phyloP scores from a whole-genome alignment of 1,139 yeast species.

The Ogataea hybrid region DNA sequence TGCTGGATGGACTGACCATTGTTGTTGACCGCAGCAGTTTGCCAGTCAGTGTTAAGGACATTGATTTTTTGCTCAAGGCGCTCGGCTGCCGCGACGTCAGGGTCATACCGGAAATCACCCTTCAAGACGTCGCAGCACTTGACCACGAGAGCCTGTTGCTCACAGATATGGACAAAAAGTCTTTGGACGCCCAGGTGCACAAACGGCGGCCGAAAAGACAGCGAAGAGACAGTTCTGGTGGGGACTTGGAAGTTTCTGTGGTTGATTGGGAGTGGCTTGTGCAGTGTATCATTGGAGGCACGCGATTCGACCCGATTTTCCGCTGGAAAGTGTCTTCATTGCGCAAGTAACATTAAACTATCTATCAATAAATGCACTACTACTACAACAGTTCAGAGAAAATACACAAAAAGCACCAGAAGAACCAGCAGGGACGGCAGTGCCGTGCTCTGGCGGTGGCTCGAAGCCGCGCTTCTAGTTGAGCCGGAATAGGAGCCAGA shows the following conservation, averaged over 20 bases:
- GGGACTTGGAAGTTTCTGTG: constrained; percentile 18
- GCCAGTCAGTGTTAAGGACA: constrained; percentile 5
- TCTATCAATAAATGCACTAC: constrained; percentile 3
- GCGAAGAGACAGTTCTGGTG: neutral
- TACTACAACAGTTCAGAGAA: constrained; percentile 3
- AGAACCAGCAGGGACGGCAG: constrained; percentile 1
- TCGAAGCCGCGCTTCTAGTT: constrained; percentile 3
- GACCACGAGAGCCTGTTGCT: constrained; percentile 2
- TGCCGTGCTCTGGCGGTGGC: neutral
- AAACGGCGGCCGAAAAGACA: neutral
- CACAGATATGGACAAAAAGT: constrained; percentile 7
- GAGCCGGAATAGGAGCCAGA: constrained; percentile 14
- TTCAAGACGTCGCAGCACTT: neutral
- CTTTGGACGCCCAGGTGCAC: constrained; percentile 1
- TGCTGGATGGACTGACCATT: constrained; percentile 36
- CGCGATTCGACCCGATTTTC: constrained; percentile 13
- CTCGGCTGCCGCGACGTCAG: constrained; percentile 9
- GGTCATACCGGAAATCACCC: constrained; percentile 6
- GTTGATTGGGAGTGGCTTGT: constrained; percentile 76
- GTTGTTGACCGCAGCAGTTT: constrained; percentile 25
- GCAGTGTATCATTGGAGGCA: constrained; percentile 58
- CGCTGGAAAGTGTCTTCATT: constrained; percentile 4
- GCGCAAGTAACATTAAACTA: constrained; percentile 1
- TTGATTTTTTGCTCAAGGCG: constrained; percentile 9
- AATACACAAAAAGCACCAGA: constrained; percentile 1